Base-by-base conservation (phyloP, 257 asterid species). In the Primulina tabacum region DNA sequence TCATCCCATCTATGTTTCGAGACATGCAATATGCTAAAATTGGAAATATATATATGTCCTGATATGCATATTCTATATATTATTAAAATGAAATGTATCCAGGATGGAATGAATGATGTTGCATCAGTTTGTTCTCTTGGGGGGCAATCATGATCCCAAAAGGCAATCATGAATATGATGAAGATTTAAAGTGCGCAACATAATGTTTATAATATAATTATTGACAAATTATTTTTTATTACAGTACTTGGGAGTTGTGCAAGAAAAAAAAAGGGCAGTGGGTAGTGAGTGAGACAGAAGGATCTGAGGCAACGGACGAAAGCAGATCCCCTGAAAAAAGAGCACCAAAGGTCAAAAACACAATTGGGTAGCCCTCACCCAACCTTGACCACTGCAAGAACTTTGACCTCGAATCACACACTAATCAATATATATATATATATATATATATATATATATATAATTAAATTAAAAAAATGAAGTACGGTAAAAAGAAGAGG, bases 401-500 rank as follows among this genome's bases (percentile, higher is more conserved):
- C 57, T 50, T 16, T 50, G 57, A 50, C 57, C 21, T 43, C n/a
- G 2, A 33, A 4, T 33, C 1, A 33, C 5, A 33, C 37, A 33
- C 37, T 5, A 33, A 32, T 5, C 6, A 4, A 6, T 33, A 33
- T 33, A 33, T 33, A 28, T 28, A 28, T 28, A 28, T 28, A 28
- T 28, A 28, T 28, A 28, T 28, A 28, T 33, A 28, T 28, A 6
- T 33, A 33, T 33, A 33, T 33, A 28, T 28, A 28, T 28, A 28
- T 28, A 1, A 2, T 28, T 28, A 28, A 28, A 28, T 28, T 28
- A 1, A 68, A 38, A 30, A 56, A 69, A 32, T 57, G 5, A 55
- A 56, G 68, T 55, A 73, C 67, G 65, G 63, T 66, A 18, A 68
- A 73, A 73, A 71, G 26, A 32, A 70, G 43, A 33, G 62, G 60